Percentiles rank a stretch among this genome's conserved stretches.
Evolutionary conservation across 345 rosid genomes (phyloP).

Genomic region (Psidium guajava): DNA sequence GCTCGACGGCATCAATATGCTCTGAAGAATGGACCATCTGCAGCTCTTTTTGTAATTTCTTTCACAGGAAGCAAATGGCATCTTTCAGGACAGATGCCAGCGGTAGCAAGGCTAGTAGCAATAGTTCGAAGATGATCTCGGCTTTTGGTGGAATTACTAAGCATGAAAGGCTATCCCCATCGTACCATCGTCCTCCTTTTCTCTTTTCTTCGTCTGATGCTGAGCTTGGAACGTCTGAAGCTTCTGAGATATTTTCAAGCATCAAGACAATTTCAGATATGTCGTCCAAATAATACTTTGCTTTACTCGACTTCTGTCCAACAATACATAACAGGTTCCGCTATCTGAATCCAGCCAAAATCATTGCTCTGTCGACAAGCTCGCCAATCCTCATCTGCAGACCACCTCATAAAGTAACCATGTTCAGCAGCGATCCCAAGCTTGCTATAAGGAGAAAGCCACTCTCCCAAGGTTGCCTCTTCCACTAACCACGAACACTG

Average conservation of each 20-base stretch:
- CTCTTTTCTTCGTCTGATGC: neutral
- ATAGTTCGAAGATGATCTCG: constrained; percentile 96
- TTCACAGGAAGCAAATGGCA: constrained; percentile 70
- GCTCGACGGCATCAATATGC: constrained; percentile 65
- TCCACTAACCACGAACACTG: constrained; percentile 60
- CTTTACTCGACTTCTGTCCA: constrained; percentile 96
- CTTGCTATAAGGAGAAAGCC: constrained; percentile 52
- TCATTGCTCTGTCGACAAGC: constrained; percentile 37
- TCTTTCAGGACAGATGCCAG: constrained; percentile 96
- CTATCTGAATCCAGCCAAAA: constrained; percentile 59
- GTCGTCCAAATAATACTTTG: constrained; percentile 79
- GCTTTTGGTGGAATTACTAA: no score
- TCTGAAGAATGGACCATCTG: constrained; percentile 73
- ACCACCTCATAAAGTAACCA: constrained; percentile 58
- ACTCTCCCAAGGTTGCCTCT: constrained; percentile 57
- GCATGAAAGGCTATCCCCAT: no score
- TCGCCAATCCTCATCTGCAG: constrained; percentile 36
- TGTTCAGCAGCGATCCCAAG: constrained; percentile 73
- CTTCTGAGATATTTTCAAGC: constrained; percentile 56
- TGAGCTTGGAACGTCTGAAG: constrained; percentile 29
- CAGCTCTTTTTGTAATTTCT: constrained; percentile 86
- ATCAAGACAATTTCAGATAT: constrained; percentile 38
- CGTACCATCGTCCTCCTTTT: neutral
- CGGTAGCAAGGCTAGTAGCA: constrained; percentile 84
- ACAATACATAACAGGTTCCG: constrained; percentile 80